Base-by-base conservation (phyloP, 345 rosid species). In the Passiflora organensis region DNA sequence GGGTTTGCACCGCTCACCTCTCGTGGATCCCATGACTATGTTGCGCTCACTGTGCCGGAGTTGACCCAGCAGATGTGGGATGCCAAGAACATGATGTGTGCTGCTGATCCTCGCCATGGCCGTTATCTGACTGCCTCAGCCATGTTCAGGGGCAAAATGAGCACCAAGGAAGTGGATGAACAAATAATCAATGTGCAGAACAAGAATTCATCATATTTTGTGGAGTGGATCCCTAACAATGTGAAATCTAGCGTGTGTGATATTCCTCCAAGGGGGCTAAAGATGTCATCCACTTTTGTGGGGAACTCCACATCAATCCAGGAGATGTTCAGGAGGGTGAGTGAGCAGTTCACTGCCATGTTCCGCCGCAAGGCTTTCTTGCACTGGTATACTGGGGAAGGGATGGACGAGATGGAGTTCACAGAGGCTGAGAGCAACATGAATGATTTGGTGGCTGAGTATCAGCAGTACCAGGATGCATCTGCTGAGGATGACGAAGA, bases 371-470 rank as follows among this genome's bases (percentile, higher is more conserved):
- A 91, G 69, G 97, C 97, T 17, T 91, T 91, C 61, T 60, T 91
- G 82, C 97, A 91, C 60, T 91, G 97, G 97, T 91, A 91, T 19
- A 91, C 97, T 0, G 97, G 97, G 0, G 97, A 91, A 76, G 97
- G 97, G 0, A 91, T 91, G 97, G 97, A 91, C 13, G 97, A 91
- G 62, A 91, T 91, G 97, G 97, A 91, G 68, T 91, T 87, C 72
- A 90, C 97, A 0, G 97, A 90, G 72, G 97, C 97, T 5, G 97
- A 90, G 74, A 90, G 97, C 71, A 91, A 91, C 76, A 90, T 90
- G 97, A 90, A 90, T 37, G 97, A 90, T 70, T 77, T 90, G 22
- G 97, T 90, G 44, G 87, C 97, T 3, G 97, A 90, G 65, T 90
- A 90, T 55, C 97, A 90, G 69, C 96, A 90, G 51, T 90, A 90